Base-by-base conservation (phyloP, 768 basidiomycete genomes). In the Mycena sanguinolenta region DNA sequence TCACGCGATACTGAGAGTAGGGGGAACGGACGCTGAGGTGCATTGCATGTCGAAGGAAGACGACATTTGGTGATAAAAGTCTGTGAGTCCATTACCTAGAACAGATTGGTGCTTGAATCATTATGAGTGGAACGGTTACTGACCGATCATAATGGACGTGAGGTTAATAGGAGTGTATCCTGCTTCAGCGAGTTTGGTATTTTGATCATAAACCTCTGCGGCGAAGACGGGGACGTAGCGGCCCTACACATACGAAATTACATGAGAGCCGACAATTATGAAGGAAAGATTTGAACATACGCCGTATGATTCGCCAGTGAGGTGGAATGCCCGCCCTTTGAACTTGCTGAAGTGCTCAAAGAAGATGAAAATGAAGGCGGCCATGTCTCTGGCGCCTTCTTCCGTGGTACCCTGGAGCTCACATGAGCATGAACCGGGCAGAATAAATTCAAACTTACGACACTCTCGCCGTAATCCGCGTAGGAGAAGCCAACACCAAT, bases 341-440 rank as follows among this genome's bases (percentile, higher is more conserved):
- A 93, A 93, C 74, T 90, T 83, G 64, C 79, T 84, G 76, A 95
- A 95, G 65, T 90, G 85, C 73, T 93, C 91, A 57, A 93, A 93
- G 80, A 93, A 93, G 63, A 94, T 88, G 4, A 87, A 82, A 0
- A 93, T 83, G 72, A 94, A 94, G 0, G 89, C 87, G 0, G 91
- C 91, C 5, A 94, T 88, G 72, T 94, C 92, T 60, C 86, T 84
- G 0, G 69, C 36, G 27, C 30, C 52, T 27, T 58, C 38, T 58
- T 54, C 65, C 3, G 64, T 67, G 0, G 44, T 61, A 3, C 28
- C 63, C 58, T 60, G 28, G 16, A 46, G 32, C 7, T 49, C 71
- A 25, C 53, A 19, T 44, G 17, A 39, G 2, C 23, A 12, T 55
- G 13, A 39, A 39, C 3, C 16, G 10, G 16, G 39, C 8, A 49